A percentile compares a stretch with the other conserved stretches of the same genome.
Evolutionary conservation across 2,329 filamentous ascomycete species (phyloP).

Genomic region (Cladosporium austrohemisphaericum): DNA sequence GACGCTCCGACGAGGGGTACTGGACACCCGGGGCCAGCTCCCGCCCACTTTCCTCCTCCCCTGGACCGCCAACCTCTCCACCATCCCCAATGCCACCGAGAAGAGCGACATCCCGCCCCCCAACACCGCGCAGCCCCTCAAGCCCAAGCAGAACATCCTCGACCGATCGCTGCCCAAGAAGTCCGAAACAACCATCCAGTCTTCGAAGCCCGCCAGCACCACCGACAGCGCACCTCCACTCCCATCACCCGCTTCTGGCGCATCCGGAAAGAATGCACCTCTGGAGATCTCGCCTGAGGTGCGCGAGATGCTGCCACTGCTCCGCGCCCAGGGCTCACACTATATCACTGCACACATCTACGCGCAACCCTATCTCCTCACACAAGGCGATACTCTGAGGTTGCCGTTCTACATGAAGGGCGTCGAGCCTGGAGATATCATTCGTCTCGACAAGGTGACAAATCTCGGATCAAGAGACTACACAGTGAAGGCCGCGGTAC

Average conservation of each 20-base stretch:
- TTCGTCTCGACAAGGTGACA: slow-evolving; percentile 82
- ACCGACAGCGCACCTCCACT: slow-evolving; percentile 39
- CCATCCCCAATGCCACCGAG: slow-evolving; percentile 29
- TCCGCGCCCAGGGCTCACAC: slow-evolving; percentile 68
- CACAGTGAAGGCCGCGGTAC: slow-evolving; percentile 71
- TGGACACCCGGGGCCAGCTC: slow-evolving; percentile 55
- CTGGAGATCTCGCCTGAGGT: slow-evolving; percentile 38
- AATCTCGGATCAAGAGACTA: slow-evolving; percentile 83
- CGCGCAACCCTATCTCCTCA: slow-evolving; percentile 74
- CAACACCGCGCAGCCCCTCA: slow-evolving; percentile 19
- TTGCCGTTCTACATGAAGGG: slow-evolving; percentile 49
- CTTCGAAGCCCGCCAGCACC: slow-evolving; percentile 29
- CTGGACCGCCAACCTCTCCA: slow-evolving; percentile 46
- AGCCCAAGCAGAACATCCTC: slow-evolving; percentile 1
- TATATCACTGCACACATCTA: slow-evolving; percentile 80
- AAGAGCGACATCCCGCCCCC: slow-evolving; percentile 35
- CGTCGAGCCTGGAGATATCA: slow-evolving; percentile 69
- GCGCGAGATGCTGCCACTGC: slow-evolving; percentile 62
- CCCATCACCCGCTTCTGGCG: slow-evolving; percentile 33
- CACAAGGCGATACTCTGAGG: slow-evolving; percentile 49
- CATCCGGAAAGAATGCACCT: slow-evolving; percentile 10
- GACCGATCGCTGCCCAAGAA: not conserved
- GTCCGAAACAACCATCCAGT: slow-evolving; percentile 16
- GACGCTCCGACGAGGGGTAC: slow-evolving; percentile 59
- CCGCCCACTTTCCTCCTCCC: slow-evolving; percentile 53